Base-by-base conservation (phyloP, 2,329 filamentous ascomycete genomes). In the Alternaria solani region DNA sequence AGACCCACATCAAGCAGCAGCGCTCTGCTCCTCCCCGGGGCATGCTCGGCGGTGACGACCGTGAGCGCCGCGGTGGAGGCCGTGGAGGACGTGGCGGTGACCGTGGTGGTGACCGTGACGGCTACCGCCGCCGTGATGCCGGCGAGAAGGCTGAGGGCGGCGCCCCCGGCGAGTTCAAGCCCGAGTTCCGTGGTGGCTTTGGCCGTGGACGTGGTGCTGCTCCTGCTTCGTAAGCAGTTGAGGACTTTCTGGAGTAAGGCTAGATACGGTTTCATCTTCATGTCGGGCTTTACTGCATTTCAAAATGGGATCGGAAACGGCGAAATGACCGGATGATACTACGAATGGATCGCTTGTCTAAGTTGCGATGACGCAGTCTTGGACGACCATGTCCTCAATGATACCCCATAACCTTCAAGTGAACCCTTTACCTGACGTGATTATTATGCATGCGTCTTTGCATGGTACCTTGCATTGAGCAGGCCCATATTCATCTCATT, bases 1-100 rank as follows among this genome's bases (percentile, higher is more conserved):
- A 96, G 80, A 99, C 95, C 80, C 95, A 99, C 91, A 98, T 99
- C 87, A 99, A 99, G 92, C 94, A 97, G 88, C 93, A 97, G 89
- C 93, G 95, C 84, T 95, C 93, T 78, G 94, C 93, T 86, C 94
- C 94, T 84, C 94, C 95, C 81, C 94, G 95, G 80, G 95, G 95
- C 81, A 98, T 99, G 95, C 89, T 98, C 86, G 93, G 93, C 78
- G 75, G 75, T 63, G 88, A 89, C 72, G 94, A 96, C 81, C 84
- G 87, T 76, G 92, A 95, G 86, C 89, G 93, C 84, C 90, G 91
- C 63, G 92, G 92, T 79, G 86, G 84, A 71, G 87, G 85, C 79
- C 85, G 86, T 79, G 85, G 85, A 72, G 86, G 86, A 78, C 85
- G 86, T 79, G 85, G 86, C 69, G 86, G 87, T 78, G 66, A 69